Base-by-base conservation (phyloP, 805 yeast genomes). In the Ascoidea asiatica region DNA sequence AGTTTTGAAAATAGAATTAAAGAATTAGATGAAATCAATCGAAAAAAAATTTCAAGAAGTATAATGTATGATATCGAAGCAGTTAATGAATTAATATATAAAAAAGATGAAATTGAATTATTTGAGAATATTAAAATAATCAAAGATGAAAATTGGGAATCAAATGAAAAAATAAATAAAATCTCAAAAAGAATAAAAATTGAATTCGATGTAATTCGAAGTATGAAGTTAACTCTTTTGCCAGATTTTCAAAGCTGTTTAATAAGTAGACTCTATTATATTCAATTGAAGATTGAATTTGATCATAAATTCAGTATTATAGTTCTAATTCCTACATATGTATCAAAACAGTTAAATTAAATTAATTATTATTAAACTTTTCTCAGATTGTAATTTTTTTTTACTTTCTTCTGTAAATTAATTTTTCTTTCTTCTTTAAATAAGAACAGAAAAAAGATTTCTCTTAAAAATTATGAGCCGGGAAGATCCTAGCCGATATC, bases 221-320 rank as follows among this genome's bases (percentile, higher is more conserved):
- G 19, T 6, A 40, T 13, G 19, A 42, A 13, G 29, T 40, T 15
- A 40, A 63, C 60, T 8, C 57, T 67, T 42, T 52, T 61, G 21
- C 73, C 70, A 5, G 59, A 62, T 37, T 66, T 64, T 50, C 71
- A 65, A 44, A 62, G 58, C 40, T 66, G 71, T 51, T 56, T 66
- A 44, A 61, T 63, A 5, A 71, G 70, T 1, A 52, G 71, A 44
- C 46, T 64, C 1, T 66, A 68, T 43, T 43, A 37, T 23, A 38
- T 37, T 21, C 5, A 17, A 21, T 17, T 43, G 15, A 11, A 33
- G 6, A 37, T 13, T n/a, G 37, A 22, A 15, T 22, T 43, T 21
- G 19, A 22, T n/a, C 37, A 29, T 41, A 6, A 42, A 41, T 17
- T 54, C 68, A 43, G 70, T 29, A 15, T 15, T 29, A 8, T 11